These are phyloP conservation scores for Kalmusia sp. DNA, from an alignment of 2,329 filamentous ascomycete species.

Conservation along the genomic window DNA sequence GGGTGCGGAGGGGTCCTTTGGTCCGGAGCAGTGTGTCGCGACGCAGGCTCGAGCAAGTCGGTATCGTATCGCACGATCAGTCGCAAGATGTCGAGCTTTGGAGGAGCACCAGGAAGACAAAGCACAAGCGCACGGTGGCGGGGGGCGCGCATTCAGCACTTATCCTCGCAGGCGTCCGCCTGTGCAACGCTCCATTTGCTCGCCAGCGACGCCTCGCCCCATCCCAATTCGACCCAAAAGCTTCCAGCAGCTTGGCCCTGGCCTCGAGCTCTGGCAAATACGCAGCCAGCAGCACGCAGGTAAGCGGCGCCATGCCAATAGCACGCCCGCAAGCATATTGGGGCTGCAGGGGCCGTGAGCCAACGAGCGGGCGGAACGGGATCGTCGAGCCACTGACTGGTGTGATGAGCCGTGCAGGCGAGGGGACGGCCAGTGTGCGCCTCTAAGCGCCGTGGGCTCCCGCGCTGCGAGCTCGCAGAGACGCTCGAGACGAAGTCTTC, in stretches of 20 bases:
- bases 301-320: constrained; percentile 40
- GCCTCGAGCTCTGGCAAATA: constrained; percentile 29
- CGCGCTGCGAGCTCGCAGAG: not conserved
- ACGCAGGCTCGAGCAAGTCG: not conserved
- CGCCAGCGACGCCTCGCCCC: constrained; percentile 1
- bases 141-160: constrained; percentile 35
- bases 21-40: not conserved
- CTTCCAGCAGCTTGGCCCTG: not conserved
- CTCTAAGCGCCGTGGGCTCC: constrained; percentile 9
- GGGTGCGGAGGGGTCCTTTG: not conserved
- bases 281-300: constrained; percentile 33
- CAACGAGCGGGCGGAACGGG: constrained; percentile 36
- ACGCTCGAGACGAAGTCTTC: not conserved
- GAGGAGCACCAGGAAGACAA: constrained; percentile 12
- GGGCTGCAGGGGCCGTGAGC: constrained; percentile 32
- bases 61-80: no score
- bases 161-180: constrained; percentile 26
- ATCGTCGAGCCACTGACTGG: constrained; percentile 26
- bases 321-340: constrained; percentile 35
- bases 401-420: constrained; percentile 30
- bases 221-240: constrained; percentile 14
- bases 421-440: constrained; percentile 5
- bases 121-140: constrained; percentile 33
- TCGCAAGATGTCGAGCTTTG: no score
- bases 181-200: constrained; percentile 5